These are phyloP conservation scores for Pterocarpus macrocarpus DNA, from an alignment of 306 rosid species.

Conservation along the genomic window DNA sequence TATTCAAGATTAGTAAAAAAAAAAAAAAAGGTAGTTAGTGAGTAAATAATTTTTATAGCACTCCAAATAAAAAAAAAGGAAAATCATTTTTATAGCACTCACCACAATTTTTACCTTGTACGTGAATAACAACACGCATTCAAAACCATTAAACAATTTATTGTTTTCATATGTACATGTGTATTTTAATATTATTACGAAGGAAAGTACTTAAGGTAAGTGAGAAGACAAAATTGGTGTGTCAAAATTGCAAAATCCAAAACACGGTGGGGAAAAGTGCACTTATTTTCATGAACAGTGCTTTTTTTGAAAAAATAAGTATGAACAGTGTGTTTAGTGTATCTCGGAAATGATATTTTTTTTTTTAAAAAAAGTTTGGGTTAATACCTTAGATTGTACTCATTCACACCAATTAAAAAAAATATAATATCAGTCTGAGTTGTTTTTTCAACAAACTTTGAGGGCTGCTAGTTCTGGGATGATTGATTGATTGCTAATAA, in stretches of 20 bases:
- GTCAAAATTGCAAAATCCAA: slow-evolving; percentile 31
- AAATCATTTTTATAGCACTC: no score
- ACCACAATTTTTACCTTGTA: no score
- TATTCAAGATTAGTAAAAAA: background rate
- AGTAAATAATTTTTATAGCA: no score
- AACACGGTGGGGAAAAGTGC: slow-evolving; percentile 41
- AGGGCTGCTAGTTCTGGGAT: slow-evolving; percentile 30
- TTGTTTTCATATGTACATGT: no score
- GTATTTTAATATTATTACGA: background rate
- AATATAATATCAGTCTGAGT: background rate
- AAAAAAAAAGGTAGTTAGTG: no score
- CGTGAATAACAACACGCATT: no score
- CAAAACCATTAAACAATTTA: no score
- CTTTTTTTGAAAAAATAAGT: no score
- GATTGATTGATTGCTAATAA: slow-evolving; percentile 36
- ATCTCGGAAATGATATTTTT: background rate
- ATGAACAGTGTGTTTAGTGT: slow-evolving; percentile 41
- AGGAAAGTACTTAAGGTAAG: background rate
- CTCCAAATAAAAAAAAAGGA: no score
- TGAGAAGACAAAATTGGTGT: background rate
- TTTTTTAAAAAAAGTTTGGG: background rate
- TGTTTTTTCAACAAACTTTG: slow-evolving; percentile 48
- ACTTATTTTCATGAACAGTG: background rate
- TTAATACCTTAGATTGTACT: slow-evolving; percentile 31
- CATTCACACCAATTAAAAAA: background rate